Percentiles rank a stretch among this genome's conserved stretches.
phyloP scores from a whole-genome alignment of 2,329 filamentous ascomycete genomes.

The Ceratocystis diversiconidia region DNA sequence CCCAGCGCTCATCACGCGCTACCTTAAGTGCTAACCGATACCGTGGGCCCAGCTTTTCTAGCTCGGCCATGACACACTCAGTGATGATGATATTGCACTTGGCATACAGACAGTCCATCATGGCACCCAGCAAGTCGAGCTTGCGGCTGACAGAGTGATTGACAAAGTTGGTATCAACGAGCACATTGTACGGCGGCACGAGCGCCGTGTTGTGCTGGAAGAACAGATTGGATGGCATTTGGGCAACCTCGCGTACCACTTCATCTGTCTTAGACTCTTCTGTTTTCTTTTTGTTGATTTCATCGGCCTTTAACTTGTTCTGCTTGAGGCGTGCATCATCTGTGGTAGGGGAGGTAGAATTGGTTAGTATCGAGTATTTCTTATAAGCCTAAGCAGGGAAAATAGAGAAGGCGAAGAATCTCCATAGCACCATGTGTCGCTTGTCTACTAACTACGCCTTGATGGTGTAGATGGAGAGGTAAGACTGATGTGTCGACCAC shows the following conservation, averaged over 20 bases:
- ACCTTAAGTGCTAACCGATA: conserved; percentile 78
- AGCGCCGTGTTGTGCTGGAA: conserved; percentile 80
- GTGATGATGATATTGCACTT: conserved; percentile 85
- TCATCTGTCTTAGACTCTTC: conserved; percentile 42
- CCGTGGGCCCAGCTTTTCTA: conserved; percentile 79
- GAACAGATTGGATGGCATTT: conserved; percentile 73
- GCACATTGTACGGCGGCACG: conserved; percentile 64
- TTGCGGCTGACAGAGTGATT: conserved; percentile 85
- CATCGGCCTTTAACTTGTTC: conserved; percentile 56
- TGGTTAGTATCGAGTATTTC: neutral
- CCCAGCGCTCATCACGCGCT: conserved; percentile 79
- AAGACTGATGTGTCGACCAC: neutral
- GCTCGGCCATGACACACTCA: conserved; percentile 59
- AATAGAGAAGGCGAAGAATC: neutral
- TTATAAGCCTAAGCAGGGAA: neutral
- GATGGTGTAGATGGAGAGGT: neutral
- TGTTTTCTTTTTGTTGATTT: conserved; percentile 40
- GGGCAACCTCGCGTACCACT: conserved; percentile 62
- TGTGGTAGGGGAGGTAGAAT: neutral
- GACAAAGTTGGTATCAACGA: conserved; percentile 83
- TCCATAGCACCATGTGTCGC: neutral
- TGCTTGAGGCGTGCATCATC: conserved; percentile 67
- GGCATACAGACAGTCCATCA: conserved; percentile 90
- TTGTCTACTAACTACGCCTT: neutral
- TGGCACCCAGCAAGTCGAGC: conserved; percentile 68